Conservation (phyloP, 768 basidiomycete genomes). For the Collybia nuda region DNA sequence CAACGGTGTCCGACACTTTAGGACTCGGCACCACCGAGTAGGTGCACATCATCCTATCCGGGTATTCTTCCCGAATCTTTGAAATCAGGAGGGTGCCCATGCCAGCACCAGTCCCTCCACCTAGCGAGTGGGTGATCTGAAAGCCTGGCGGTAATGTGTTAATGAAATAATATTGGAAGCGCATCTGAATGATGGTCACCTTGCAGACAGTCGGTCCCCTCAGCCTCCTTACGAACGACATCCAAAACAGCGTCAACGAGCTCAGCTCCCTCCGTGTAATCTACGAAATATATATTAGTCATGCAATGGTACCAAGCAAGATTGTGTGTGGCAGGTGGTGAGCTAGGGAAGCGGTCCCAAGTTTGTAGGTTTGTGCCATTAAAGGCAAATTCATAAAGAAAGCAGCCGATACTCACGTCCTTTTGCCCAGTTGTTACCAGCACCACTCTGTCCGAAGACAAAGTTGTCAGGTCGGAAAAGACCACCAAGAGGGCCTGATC, state of each 20-base stretch:
- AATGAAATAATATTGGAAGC: conserved; percentile 1
- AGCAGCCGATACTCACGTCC: conserved; percentile 69
- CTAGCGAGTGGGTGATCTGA: conserved; percentile 98
- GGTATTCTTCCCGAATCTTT: conserved; percentile 98
- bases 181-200: conserved; percentile 50
- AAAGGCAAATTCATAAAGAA: not conserved
- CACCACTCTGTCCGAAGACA: conserved; percentile 96
- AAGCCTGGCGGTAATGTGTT: conserved; percentile 58
- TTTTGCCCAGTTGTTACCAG: conserved; percentile 99
- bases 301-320: not conserved
- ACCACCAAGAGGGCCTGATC: conserved; percentile 84
- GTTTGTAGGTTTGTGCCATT: not conserved
- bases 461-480: conserved; percentile 99
- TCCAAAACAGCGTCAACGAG: conserved; percentile 97
- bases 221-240: conserved; percentile 98
- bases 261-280: conserved; percentile 96
- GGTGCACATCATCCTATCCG: conserved; percentile 99
- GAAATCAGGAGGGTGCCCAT: conserved; percentile 99
- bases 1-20: conserved; percentile 98
- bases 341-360: conserved; percentile 13
- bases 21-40: conserved; percentile 98
- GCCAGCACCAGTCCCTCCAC: conserved; percentile 99
- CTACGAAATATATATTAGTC: conserved; percentile 29
- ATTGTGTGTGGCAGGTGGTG: not conserved
- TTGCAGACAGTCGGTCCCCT: conserved; percentile 95